Conservation (phyloP, 169 alveolate species). For the Eimeria falciformis region DNA sequence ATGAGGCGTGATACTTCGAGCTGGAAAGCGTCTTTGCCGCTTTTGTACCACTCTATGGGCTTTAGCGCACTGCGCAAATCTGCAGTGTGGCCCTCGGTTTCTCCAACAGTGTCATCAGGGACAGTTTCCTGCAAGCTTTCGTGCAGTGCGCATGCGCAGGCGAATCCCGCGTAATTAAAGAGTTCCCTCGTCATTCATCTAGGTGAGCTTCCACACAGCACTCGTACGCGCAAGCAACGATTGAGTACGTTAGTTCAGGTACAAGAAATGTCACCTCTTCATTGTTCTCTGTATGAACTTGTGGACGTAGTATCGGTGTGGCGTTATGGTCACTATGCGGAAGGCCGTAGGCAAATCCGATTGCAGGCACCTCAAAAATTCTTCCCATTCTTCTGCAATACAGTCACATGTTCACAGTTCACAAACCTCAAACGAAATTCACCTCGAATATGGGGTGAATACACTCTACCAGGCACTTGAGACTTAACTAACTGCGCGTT, state of each 20-base stretch:
- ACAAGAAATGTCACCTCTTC: background rate
- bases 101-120: slow-evolving; percentile 21
- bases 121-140: background rate
- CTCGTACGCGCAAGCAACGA: background rate
- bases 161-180: background rate
- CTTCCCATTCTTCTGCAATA: slow-evolving; percentile 84
- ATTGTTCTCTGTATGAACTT: slow-evolving; percentile 73
- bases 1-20: slow-evolving; percentile 61
- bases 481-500: background rate
- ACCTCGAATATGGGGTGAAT: too few species aligned
- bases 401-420: background rate
- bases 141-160: background rate
- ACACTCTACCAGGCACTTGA: too few species aligned
- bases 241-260: background rate
- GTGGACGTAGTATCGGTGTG: slow-evolving; percentile 78
- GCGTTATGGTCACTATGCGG: slow-evolving; percentile 83
- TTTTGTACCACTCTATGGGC: slow-evolving; percentile 42
- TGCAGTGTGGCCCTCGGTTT: slow-evolving; percentile 76
- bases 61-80: slow-evolving; percentile 24
- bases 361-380: slow-evolving; percentile 81
- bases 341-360: slow-evolving; percentile 91
- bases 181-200: too few species aligned
- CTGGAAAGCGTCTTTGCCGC: slow-evolving; percentile 60
- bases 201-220: too few species aligned
- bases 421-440: too few species aligned